A percentile compares a stretch with the other conserved stretches of the same genome.
Conservation (phyloP, 2,329 filamentous ascomycete genomes). For the Aspergillus sp. region DNA sequence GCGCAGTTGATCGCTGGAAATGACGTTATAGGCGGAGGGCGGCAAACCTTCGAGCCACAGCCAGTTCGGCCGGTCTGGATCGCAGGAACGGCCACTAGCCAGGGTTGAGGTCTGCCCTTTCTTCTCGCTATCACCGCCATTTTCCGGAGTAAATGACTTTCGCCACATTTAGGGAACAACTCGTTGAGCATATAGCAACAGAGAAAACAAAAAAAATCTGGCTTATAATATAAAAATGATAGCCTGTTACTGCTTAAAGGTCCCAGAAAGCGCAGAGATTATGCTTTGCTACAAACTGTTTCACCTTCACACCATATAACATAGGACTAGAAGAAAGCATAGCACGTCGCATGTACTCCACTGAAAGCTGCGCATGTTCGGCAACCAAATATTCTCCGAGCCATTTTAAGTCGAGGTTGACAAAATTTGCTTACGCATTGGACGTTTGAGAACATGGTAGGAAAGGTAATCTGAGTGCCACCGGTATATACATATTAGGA, state of each 20-base stretch:
- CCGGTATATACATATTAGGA: background rate
- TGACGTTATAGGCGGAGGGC: slow-evolving; percentile 25
- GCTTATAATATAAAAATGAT: background rate
- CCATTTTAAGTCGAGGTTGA: background rate
- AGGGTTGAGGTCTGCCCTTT: background rate
- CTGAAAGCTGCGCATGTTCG: background rate
- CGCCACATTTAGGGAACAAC: background rate
- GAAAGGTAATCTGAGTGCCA: background rate
- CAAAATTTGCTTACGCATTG: background rate
- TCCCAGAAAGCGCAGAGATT: background rate
- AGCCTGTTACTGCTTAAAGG: background rate
- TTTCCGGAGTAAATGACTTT: background rate
- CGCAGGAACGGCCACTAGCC: slow-evolving; percentile 13
- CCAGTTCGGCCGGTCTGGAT: slow-evolving; percentile 20
- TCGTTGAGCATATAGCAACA: background rate
- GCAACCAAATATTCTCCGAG: background rate
- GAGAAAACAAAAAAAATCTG: too few relatives aligned
- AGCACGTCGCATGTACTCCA: background rate
- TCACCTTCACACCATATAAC: background rate
- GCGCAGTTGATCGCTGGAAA: slow-evolving; percentile 31
- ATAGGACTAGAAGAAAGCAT: background rate
- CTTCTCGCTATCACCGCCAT: background rate
- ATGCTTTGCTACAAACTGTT: background rate
- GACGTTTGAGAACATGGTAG: background rate
- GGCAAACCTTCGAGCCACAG: slow-evolving; percentile 15